A percentile compares a stretch with the other conserved stretches of the same genome.
These are phyloP conservation scores for Nicotiana rustica DNA, from an alignment of 305 asterid genomes.

Conservation along the genomic window DNA sequence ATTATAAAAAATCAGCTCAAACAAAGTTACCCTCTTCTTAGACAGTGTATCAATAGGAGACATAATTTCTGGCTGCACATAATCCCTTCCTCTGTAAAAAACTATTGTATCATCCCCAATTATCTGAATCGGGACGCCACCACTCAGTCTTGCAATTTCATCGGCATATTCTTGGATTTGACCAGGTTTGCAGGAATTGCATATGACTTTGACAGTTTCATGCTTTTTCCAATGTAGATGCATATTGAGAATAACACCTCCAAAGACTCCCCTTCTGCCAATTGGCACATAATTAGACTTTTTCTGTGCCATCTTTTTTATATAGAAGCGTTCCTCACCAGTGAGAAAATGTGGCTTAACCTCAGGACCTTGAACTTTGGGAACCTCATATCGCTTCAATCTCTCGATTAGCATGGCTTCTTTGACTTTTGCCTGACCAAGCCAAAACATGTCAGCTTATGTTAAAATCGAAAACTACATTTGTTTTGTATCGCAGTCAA, in stretches of 20 bases:
- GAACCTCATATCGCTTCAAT: slow-evolving; percentile 79
- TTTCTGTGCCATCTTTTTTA: slow-evolving; percentile 89
- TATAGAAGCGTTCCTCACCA: slow-evolving; percentile 82
- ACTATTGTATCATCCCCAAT: slow-evolving; percentile 77
- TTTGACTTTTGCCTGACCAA: slow-evolving; percentile 70
- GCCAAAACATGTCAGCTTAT: background rate
- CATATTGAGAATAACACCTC: slow-evolving; percentile 93
- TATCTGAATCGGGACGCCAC: slow-evolving; percentile 84
- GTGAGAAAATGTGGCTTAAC: slow-evolving; percentile 74
- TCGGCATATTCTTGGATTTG: slow-evolving; percentile 74
- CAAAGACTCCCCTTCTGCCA: slow-evolving; percentile 85
- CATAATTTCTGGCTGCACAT: slow-evolving; percentile 92
- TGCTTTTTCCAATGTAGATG: slow-evolving; percentile 98
- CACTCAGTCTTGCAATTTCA: slow-evolving; percentile 86
- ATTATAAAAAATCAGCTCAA: background rate
- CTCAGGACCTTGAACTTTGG: slow-evolving; percentile 83
- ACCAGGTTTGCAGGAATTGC: slow-evolving; percentile 90
- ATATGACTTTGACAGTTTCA: slow-evolving; percentile 90
- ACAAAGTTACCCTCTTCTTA: slow-evolving; percentile 69
- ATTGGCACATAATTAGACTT: slow-evolving; percentile 83
- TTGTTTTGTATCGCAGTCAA: background rate
- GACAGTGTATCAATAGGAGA: slow-evolving; percentile 94
- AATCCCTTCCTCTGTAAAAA: slow-evolving; percentile 81
- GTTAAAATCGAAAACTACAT: background rate
- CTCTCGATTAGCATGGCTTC: slow-evolving; percentile 78